phyloP scores from a whole-genome alignment of 345 rosid species.

The Balakata baccata region DNA sequence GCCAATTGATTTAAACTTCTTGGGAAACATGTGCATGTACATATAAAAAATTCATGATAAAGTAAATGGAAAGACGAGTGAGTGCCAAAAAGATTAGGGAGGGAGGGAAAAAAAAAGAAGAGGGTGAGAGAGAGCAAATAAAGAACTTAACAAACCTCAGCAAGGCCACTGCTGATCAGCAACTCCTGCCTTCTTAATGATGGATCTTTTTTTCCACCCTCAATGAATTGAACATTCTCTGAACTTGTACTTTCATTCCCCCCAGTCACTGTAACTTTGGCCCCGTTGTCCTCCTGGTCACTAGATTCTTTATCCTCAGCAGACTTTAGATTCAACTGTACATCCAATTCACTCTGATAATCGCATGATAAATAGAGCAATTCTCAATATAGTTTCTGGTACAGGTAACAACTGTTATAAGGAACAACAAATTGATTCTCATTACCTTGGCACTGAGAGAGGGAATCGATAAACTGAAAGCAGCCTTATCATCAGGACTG shows the following conservation, averaged over 20 bases:
- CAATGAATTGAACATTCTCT: slow-evolving; percentile 31
- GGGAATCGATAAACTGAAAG: slow-evolving; percentile 58
- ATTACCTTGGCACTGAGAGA: slow-evolving; percentile 65
- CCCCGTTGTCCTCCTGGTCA: slow-evolving; percentile 29
- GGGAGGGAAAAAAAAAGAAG: background rate
- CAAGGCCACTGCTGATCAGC: slow-evolving; percentile 76
- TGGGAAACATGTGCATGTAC: background rate
- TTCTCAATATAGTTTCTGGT: background rate
- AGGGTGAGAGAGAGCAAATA: background rate
- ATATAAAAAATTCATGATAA: background rate
- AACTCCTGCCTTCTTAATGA: slow-evolving; percentile 70
- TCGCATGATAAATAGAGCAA: slow-evolving; percentile 7
- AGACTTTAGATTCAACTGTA: slow-evolving; percentile 33
- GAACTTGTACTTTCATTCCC: slow-evolving; percentile 17
- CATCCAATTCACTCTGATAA: slow-evolving; percentile 50
- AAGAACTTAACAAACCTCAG: slow-evolving; percentile 58
- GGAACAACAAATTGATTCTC: slow-evolving; percentile 6
- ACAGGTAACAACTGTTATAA: too few species aligned
- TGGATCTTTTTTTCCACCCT: slow-evolving; percentile 75
- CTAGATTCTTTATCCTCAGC: slow-evolving; percentile 33
- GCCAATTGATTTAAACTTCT: background rate
- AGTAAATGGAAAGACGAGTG: background rate
- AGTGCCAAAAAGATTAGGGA: background rate
- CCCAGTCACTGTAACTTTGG: slow-evolving; percentile 27
- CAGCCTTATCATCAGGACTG: slow-evolving; percentile 67